Percentiles rank a stretch among this genome's conserved stretches.
phyloP scores from a whole-genome alignment of 106 monocot genomes.

The Allium fistulosum region DNA sequence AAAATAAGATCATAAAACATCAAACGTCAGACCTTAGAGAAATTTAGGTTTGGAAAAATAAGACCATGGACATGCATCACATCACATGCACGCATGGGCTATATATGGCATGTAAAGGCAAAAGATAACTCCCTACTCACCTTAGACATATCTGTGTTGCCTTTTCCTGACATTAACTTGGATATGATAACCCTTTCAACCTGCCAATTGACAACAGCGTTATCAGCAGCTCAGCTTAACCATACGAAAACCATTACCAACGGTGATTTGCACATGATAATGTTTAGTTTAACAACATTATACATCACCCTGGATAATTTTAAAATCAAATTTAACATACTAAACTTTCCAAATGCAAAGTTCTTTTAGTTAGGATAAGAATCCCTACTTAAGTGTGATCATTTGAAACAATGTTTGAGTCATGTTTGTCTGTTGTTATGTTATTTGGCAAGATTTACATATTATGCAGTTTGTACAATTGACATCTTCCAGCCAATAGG shows the following conservation, averaged over 20 bases:
- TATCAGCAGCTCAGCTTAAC: background rate
- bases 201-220: constrained; percentile 20
- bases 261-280: too few relatives aligned
- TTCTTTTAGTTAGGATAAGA: too few relatives aligned
- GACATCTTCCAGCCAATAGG: too few relatives aligned
- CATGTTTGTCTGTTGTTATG: constrained; percentile 1
- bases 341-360: too few relatives aligned
- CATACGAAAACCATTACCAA: too few relatives aligned
- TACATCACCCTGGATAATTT: too few relatives aligned
- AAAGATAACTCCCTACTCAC: constrained; percentile 28
- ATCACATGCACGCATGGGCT: background rate
- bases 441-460: constrained; percentile 5
- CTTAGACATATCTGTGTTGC: constrained; percentile 33
- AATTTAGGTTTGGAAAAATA: too few relatives aligned
- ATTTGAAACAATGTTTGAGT: too few relatives aligned
- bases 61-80: background rate
- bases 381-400: too few relatives aligned
- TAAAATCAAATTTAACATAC: too few relatives aligned
- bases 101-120: background rate
- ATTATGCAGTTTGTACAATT: background rate
- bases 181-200: constrained; percentile 60
- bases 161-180: constrained; percentile 51
- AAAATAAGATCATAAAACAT: background rate
- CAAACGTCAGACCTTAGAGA: constrained; percentile 2
- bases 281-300: too few relatives aligned